These are phyloP conservation scores for Malassezia pachydermatis DNA, from an alignment of 1,284 basidiomycete species.

Conservation along the genomic window DNA sequence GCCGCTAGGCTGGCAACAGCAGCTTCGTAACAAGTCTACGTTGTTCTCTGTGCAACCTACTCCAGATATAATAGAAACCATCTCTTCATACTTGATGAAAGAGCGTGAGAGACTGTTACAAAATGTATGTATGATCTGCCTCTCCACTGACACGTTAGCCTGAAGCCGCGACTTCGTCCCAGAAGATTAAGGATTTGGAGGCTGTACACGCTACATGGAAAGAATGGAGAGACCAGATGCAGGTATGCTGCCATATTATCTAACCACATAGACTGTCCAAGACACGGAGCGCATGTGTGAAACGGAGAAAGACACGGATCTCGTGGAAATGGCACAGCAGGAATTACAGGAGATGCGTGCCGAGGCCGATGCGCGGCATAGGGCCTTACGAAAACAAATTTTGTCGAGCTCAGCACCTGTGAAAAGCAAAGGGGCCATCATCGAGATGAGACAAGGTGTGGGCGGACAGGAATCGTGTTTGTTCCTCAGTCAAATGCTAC, in stretches of 20 bases:
- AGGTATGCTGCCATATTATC: not conserved
- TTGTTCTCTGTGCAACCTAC: too few relatives aligned
- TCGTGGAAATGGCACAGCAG: constrained; percentile 65
- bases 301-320: constrained; percentile 55
- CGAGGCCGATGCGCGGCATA: constrained; percentile 53
- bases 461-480: constrained; percentile 80
- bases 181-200: constrained; percentile 53
- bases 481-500: constrained; percentile 67
- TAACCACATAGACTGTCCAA: constrained; percentile 51
- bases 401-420: constrained; percentile 60
- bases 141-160: too few relatives aligned
- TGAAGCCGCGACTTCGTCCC: not conserved
- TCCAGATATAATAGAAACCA: not conserved
- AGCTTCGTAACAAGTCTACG: too few relatives aligned
- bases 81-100: constrained; percentile 21
- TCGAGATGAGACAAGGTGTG: constrained; percentile 85
- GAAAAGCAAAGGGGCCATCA: constrained; percentile 60
- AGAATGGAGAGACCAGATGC: constrained; percentile 49
- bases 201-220: constrained; percentile 55
- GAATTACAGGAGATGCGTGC: constrained; percentile 58
- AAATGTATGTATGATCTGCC: not conserved
- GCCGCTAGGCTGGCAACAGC: too few relatives aligned
- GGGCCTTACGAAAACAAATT: constrained; percentile 61
- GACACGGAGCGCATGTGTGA: constrained; percentile 21
- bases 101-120: constrained; percentile 20